Evolutionary conservation across 2,329 filamentous ascomycete genomes (phyloP).

Genomic region (Sporothrix luriei): DNA sequence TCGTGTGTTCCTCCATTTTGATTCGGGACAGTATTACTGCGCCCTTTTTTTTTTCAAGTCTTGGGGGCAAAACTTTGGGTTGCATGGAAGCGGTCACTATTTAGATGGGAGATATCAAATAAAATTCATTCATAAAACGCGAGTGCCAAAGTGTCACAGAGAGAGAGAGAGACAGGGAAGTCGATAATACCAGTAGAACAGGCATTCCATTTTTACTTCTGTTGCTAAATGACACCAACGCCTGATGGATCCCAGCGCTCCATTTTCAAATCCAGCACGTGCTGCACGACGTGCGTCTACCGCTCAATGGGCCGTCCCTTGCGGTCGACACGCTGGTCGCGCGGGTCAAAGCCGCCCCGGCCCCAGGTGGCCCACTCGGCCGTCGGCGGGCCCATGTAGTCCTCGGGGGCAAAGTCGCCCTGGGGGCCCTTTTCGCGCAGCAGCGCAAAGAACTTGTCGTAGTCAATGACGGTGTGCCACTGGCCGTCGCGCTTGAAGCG

Average conservation of each 20-base stretch:
- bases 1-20: neutral
- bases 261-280: too few species aligned
- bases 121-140: constrained; percentile 13
- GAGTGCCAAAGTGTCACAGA: neutral
- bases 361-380: constrained; percentile 96
- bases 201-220: neutral
- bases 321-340: constrained; percentile 81
- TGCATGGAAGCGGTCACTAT: constrained; percentile 33
- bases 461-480: constrained; percentile 93
- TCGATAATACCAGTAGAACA: too few species aligned
- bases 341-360: constrained; percentile 89
- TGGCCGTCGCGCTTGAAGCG: constrained; percentile 74
- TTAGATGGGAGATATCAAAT: constrained; percentile 29
- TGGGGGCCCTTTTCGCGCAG: constrained; percentile 68
- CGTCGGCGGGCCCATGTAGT: constrained; percentile 83
- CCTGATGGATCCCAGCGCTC: too few species aligned
- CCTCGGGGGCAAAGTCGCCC: constrained; percentile 78
- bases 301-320: constrained; percentile 71
- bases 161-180: neutral
- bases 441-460: constrained; percentile 82
- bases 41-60: neutral
- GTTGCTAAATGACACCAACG: neutral
- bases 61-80: constrained; percentile 9
- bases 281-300: constrained; percentile 11
- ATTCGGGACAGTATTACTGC: neutral